Percentiles rank a stretch among this genome's conserved stretches.
Conservation (phyloP, 2,329 filamentous ascomycete species). For the Hymenoscyphus scutula region DNA sequence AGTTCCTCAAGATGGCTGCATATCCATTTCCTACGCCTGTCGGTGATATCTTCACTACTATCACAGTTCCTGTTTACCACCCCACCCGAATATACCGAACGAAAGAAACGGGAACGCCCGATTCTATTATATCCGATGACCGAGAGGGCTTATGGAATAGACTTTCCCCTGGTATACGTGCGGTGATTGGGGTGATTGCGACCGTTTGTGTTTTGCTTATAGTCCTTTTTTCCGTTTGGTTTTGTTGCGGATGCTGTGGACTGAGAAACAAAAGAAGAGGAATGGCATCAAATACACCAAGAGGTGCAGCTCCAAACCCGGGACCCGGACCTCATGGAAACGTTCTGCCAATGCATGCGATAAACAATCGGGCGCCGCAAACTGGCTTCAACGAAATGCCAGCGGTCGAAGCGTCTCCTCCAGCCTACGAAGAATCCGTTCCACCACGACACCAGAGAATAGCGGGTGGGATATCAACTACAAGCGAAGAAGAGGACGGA, state of each 20-base stretch:
- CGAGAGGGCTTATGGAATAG: conserved; percentile 1
- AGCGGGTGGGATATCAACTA: conserved; percentile 18
- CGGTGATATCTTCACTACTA: not conserved
- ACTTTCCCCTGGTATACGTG: conserved; percentile 16
- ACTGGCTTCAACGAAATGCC: not conserved
- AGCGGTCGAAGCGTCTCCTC: conserved; percentile 22
- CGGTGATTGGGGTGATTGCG: conserved; percentile 11
- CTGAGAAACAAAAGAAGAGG: conserved; percentile 6
- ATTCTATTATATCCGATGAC: not conserved
- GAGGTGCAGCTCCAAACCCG: not conserved
- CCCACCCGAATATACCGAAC: not conserved
- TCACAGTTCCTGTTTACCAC: not conserved
- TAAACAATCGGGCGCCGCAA: conserved; percentile 5
- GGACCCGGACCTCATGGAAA: conserved; percentile 7
- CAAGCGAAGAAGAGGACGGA: conserved; percentile 24
- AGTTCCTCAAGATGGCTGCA: conserved; percentile 2
- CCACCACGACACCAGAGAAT: conserved; percentile 23
- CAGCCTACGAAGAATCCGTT: conserved; percentile 27
- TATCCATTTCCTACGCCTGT: conserved; percentile 1
- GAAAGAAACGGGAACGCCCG: not conserved
- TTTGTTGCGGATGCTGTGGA: conserved; percentile 27
- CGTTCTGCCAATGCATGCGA: conserved; percentile 13
- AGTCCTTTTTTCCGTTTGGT: conserved; percentile 20
- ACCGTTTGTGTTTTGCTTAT: conserved; percentile 19
- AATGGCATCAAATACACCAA: not conserved